Evolutionary conservation across 2,329 filamentous ascomycete genomes (phyloP), one percentile per base, ranked within the genome.

Genomic region (Penicillium sumatraense): DNA sequence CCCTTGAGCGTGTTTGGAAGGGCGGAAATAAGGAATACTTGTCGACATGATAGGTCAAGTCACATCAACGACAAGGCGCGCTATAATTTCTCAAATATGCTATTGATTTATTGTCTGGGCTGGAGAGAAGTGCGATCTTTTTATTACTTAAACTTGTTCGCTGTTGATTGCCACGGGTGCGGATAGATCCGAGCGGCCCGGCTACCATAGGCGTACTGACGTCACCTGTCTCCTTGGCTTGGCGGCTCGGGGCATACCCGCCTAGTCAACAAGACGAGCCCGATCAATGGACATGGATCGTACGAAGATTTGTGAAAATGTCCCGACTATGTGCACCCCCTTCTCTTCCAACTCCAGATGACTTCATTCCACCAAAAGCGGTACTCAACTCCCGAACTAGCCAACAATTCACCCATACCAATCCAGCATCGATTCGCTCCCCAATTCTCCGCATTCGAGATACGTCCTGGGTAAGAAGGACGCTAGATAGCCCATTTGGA

Each of bases 381-480:
- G 63, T 72, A 8, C 61, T 55, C 3, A 63, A 29, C 16, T 62
- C 59, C 10, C 55, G 47, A 5, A 59, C 59, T 21, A 63, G 38
- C 61, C 61, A 63, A 47, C 57, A 62, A 48, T 75, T 75, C 38
- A 78, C 27, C 20, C 75, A 77, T 16, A 79, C 76, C 72, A 78
- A 74, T 49, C 77, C 84, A 4, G 83, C 83, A 66, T 87, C 83
- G 3, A 87, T 73, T 53, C 81, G 83, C 69, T 86, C 83, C 53
- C 85, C 78, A 60, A 86, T 66, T 36, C 84, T 75, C 80, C 82
- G 86, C 51, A 81, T 75, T 1, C 84, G 77, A 63, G 85, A 81
- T 9, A 84, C 73, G 61, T 86, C 82, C 73, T 84, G 84, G 5
- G 83, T 86, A 68, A 85, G 85, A 60, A 80, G 80, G 56, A 85